These are phyloP conservation scores for Paraphoma sp. DNA, from an alignment of 2,329 filamentous ascomycete genomes.

Conservation along the genomic window DNA sequence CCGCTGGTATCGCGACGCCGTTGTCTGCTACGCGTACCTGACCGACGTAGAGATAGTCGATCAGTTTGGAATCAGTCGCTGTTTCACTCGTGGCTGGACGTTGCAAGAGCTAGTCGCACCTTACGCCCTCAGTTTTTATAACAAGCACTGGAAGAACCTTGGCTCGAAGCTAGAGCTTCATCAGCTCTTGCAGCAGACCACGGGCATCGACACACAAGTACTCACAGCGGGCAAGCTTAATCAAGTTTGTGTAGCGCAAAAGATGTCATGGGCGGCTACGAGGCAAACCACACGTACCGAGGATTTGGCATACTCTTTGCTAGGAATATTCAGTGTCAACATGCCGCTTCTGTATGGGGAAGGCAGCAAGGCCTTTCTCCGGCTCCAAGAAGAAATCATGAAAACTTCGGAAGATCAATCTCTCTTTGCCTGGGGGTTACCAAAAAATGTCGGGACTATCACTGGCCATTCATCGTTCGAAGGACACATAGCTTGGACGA, in stretches of 20 bases:
- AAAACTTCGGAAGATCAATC: conserved; percentile 8
- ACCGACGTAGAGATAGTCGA: neutral
- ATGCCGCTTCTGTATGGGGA: conserved; percentile 39
- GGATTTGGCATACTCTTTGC: conserved; percentile 35
- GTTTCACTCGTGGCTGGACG: conserved; percentile 21
- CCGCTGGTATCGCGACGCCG: conserved; percentile 10
- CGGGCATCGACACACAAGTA: conserved; percentile 8
- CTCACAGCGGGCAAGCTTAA: neutral
- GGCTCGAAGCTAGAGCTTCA: conserved; percentile 10
- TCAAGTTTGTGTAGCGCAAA: conserved; percentile 5
- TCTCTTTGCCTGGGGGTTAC: conserved; percentile 12
- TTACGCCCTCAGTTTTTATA: conserved; percentile 13
- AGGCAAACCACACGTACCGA: conserved; percentile 21
- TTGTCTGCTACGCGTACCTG: conserved; percentile 13
- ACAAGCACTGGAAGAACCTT: conserved; percentile 8
- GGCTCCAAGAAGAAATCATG: conserved; percentile 23
- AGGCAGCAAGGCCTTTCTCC: conserved; percentile 16
- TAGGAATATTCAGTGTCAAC: conserved; percentile 34
- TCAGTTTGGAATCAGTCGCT: conserved; percentile 13
- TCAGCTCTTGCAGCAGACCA: conserved; percentile 4
- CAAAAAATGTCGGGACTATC: neutral
- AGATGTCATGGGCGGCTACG: conserved; percentile 13
- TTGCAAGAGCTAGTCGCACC: conserved; percentile 23
- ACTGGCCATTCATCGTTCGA: neutral
- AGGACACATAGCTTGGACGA: neutral